Percentiles rank a stretch among this genome's conserved stretches.
These are phyloP conservation scores for Cladorrhinum samala DNA, from an alignment of 495 filamentous ascomycete species.

Conservation along the genomic window DNA sequence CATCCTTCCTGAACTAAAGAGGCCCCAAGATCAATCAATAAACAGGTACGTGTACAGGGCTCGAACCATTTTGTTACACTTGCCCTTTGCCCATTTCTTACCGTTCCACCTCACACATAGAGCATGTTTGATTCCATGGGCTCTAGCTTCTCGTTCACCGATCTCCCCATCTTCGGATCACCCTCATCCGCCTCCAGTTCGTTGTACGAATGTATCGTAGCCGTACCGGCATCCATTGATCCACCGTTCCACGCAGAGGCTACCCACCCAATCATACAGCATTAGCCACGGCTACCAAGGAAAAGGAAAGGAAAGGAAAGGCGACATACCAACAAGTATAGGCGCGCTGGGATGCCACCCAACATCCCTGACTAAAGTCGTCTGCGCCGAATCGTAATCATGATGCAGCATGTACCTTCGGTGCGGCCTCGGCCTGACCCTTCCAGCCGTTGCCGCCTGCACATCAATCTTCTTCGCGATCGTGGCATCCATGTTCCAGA, in stretches of 20 bases:
- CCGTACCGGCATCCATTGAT: slow-evolving; percentile 62
- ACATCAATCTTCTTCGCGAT: slow-evolving; percentile 78
- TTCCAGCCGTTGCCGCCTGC: slow-evolving; percentile 48
- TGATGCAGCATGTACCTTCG: slow-evolving; percentile 21
- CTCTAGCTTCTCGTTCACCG: slow-evolving; percentile 46
- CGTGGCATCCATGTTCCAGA: slow-evolving; percentile 94
- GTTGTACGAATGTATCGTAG: slow-evolving; percentile 71
- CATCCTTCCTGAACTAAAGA: too few relatives aligned
- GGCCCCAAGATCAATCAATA: too few relatives aligned
- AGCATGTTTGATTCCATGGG: too few relatives aligned
- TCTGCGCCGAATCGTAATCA: slow-evolving; percentile 48
- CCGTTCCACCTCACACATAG: too few relatives aligned
- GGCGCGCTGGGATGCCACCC: slow-evolving; percentile 93
- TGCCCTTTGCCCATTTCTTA: too few relatives aligned
- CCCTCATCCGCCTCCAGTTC: slow-evolving; percentile 60
- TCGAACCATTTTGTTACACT: too few relatives aligned
- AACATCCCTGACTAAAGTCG: slow-evolving; percentile 83
- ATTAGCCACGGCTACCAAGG: neutral
- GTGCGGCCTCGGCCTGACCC: slow-evolving; percentile 6
- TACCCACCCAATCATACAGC: slow-evolving; percentile 22
- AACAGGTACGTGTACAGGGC: too few relatives aligned
- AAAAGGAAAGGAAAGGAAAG: neutral
- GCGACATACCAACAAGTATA: slow-evolving; percentile 68
- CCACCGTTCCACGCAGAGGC: slow-evolving; percentile 78
- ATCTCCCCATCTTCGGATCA: slow-evolving; percentile 51